phyloP scores from a whole-genome alignment of 2,329 filamentous ascomycete species.

The Clarireedia homoeocarpa region DNA sequence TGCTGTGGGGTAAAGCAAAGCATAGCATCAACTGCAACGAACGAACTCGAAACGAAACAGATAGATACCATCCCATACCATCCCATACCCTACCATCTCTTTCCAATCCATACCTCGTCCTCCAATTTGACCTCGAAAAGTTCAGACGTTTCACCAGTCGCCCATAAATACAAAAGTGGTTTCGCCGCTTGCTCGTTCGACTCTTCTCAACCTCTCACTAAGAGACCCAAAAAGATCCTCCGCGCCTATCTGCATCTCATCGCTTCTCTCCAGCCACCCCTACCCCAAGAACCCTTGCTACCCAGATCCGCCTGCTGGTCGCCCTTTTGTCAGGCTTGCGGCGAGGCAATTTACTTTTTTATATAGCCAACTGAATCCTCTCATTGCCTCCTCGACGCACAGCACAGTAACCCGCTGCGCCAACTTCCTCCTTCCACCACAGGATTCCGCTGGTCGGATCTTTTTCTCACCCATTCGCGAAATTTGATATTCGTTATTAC shows the following conservation, averaged over 20 bases:
- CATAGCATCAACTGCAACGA: background rate
- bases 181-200: background rate
- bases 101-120: background rate
- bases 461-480: constrained; percentile 8
- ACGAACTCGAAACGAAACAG: constrained; percentile 1
- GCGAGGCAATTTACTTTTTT: constrained; percentile 6
- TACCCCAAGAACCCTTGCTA: constrained; percentile 1
- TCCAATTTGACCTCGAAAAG: background rate
- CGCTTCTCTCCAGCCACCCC: constrained; percentile 2
- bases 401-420: constrained; percentile 8
- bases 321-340: constrained; percentile 6
- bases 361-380: constrained; percentile 11
- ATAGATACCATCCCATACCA: background rate
- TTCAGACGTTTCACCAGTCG: constrained; percentile 6
- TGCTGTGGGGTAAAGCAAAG: too few species aligned
- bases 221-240: constrained; percentile 2
- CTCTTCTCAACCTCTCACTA: background rate
- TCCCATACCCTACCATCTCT: too few species aligned
- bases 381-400: constrained; percentile 1
- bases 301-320: constrained; percentile 1
- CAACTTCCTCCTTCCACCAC: constrained; percentile 3
- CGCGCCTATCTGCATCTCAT: constrained; percentile 9
- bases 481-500: constrained; percentile 9
- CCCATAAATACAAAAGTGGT: background rate
- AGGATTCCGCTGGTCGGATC: constrained; percentile 11